phyloP scores from a whole-genome alignment of 192 early-diverging fungal genomes.

The Coemansia sp. region DNA sequence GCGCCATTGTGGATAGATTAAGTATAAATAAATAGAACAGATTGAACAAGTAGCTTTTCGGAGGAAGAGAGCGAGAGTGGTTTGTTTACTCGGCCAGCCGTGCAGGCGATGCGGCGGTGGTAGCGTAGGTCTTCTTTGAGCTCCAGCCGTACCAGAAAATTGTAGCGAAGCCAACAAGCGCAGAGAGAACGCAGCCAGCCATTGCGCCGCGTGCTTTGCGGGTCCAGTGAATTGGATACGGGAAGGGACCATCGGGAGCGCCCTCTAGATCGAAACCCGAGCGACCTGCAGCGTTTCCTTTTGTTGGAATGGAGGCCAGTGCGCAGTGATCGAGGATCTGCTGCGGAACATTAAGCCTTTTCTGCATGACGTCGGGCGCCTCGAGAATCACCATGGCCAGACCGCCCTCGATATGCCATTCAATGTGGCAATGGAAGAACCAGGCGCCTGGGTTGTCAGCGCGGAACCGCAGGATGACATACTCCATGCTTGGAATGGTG shows the following conservation, averaged over 20 bases:
- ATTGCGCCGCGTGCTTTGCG: conserved; percentile 70
- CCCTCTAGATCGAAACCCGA: conserved; percentile 65
- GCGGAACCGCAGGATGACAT: conserved; percentile 69
- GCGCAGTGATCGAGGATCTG: conserved; percentile 65
- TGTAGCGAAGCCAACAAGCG: conserved; percentile 70
- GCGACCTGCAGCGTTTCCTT: conserved; percentile 77
- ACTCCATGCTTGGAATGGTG: conserved; percentile 65
- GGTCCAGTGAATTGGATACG: conserved; percentile 63
- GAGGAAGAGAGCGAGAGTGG: not conserved
- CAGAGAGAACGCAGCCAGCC: conserved; percentile 68
- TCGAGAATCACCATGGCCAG: conserved; percentile 70
- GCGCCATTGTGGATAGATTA: no score
- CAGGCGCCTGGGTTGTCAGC: conserved; percentile 83
- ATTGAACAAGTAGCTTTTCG: no score
- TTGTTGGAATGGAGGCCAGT: conserved; percentile 56
- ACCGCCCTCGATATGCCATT: conserved; percentile 66
- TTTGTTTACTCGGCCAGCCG: not conserved
- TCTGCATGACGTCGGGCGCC: conserved; percentile 66
- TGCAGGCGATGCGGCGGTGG: not conserved
- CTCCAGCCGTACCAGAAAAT: conserved; percentile 74
- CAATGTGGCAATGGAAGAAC: conserved; percentile 84
- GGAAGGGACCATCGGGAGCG: conserved; percentile 54
- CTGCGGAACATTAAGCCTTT: conserved; percentile 58
- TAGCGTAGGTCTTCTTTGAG: conserved; percentile 20
- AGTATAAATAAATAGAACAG: no score